phyloP scores from a whole-genome alignment of 1,284 basidiomycete species.

The Ceratobasidium sp. region DNA sequence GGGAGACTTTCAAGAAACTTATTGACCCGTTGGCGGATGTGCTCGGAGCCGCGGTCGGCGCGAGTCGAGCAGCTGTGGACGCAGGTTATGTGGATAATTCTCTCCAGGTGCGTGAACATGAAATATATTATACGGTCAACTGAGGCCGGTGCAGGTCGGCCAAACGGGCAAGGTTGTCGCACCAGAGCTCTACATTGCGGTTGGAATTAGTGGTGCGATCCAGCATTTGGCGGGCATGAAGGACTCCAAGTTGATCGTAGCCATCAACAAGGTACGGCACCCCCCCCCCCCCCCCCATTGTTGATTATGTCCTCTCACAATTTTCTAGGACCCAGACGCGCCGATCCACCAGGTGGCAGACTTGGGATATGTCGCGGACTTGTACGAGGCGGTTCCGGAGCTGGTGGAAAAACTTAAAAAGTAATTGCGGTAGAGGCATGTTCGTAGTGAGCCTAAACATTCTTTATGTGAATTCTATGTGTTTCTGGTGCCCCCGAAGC shows the following conservation, averaged over 20 bases:
- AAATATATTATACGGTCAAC: not conserved
- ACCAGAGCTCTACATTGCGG: conserved; percentile 93
- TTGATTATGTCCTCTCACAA: not conserved
- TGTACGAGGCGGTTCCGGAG: conserved; percentile 88
- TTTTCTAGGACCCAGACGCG: conserved; percentile 85
- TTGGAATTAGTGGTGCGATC: conserved; percentile 98
- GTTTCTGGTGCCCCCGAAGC: too few species aligned
- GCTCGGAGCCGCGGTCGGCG: conserved; percentile 94
- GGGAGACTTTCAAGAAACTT: conserved; percentile 87
- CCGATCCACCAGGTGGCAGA: conserved; percentile 99
- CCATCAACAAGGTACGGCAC: conserved; percentile 90
- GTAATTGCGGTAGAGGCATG: conserved; percentile 37
- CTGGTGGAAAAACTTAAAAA: conserved; percentile 83
- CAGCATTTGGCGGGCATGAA: conserved; percentile 99
- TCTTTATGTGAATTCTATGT: too few species aligned
- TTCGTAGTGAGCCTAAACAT: too few species aligned
- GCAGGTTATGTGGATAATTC: conserved; percentile 99
- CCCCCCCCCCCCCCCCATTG: not conserved
- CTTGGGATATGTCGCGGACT: conserved; percentile 89
- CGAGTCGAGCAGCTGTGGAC: conserved; percentile 96
- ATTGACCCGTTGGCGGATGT: conserved; percentile 93
- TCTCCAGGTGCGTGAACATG: conserved; percentile 61
- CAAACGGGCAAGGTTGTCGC: conserved; percentile 98
- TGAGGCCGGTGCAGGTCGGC: conserved; percentile 63
- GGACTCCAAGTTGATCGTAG: conserved; percentile 97